Evolutionary conservation across 805 yeast genomes (phyloP), one percentile per base, ranked within the genome.

Genomic region (Saturnispora ahearnii): DNA sequence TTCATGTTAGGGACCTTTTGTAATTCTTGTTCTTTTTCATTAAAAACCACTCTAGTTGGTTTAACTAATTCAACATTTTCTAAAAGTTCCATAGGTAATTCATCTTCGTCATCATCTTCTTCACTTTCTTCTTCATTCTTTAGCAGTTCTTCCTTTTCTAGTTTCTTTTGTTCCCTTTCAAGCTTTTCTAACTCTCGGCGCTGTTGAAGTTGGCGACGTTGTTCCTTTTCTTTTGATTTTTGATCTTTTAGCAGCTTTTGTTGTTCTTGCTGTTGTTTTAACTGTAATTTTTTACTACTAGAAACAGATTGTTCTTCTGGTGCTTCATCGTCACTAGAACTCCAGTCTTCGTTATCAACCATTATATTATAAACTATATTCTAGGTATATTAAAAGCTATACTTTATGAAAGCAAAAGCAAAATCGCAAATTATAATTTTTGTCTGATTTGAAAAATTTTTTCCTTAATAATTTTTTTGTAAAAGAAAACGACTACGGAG

Each of bases 221-320:
- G 48, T 26, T 51, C 55, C 41, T 55, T 59, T 24, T 42, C 47
- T 22, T 46, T 41, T 5, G 26, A 37, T 21, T 50, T 51, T 42
- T 49, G 46, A 28, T 57, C 56, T 13, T 50, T 41, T 11, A 53
- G 32, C 3, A 30, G 31, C 21, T 47, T 41, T 22, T 57, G 64
- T 32, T 54, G 57, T 54, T 43, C 57, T 42, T 53, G 62, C 49
- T 45, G 55, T 51, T 53, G 65, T 62, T 34, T 59, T 45, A 48
- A 54, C 9, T 45, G 28, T 31, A 46, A 45, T 37, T 54, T 56
- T 10, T 54, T 61, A 3, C 58, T 22, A 9, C 45, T 45, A 13
- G 48, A 31, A 11, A 62, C 41, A 5, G 59, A 45, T 46, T 73
- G 78, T 55, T 76, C 80, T 50, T 74, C 79, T 47, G 81, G 81